A percentile compares a stretch with the other conserved stretches of the same genome.
These are phyloP conservation scores for Nigrospora osmanthi DNA, from an alignment of 2,329 filamentous ascomycete genomes.

Conservation along the genomic window DNA sequence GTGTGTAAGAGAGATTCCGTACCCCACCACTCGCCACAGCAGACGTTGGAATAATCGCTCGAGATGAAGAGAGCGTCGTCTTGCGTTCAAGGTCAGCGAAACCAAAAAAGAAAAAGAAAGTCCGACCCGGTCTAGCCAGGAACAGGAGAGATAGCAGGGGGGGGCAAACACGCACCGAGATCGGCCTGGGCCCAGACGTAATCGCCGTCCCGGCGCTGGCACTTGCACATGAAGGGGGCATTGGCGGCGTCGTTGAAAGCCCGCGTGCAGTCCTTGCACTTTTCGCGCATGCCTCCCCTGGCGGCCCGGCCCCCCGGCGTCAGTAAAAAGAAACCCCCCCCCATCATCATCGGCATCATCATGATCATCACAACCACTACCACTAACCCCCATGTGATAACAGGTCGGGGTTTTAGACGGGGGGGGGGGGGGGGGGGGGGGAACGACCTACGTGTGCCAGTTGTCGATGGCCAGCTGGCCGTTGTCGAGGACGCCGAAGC, in stretches of 20 bases:
- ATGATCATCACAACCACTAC: too few relatives aligned
- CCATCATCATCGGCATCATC: background rate
- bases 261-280: background rate
- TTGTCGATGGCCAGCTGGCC: background rate
- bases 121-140: too few relatives aligned
- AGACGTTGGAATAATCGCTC: background rate
- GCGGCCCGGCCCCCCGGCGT: background rate
- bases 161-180: background rate
- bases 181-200: background rate
- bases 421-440: too few relatives aligned
- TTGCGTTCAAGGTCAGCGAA: background rate
- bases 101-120: too few relatives aligned
- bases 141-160: background rate
- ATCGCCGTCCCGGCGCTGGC: background rate
- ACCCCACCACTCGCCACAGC: conserved; percentile 2
- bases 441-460: background rate
- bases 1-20: background rate
- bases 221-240: background rate
- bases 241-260: background rate
- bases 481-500: background rate
- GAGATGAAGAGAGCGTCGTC: background rate
- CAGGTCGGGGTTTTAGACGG: too few relatives aligned
- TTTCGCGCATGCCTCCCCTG: background rate
- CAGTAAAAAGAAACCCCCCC: background rate
- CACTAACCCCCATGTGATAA: too few relatives aligned